phyloP scores from a whole-genome alignment of 2,329 filamentous ascomycete genomes.

The Trichoderma hamatum region DNA sequence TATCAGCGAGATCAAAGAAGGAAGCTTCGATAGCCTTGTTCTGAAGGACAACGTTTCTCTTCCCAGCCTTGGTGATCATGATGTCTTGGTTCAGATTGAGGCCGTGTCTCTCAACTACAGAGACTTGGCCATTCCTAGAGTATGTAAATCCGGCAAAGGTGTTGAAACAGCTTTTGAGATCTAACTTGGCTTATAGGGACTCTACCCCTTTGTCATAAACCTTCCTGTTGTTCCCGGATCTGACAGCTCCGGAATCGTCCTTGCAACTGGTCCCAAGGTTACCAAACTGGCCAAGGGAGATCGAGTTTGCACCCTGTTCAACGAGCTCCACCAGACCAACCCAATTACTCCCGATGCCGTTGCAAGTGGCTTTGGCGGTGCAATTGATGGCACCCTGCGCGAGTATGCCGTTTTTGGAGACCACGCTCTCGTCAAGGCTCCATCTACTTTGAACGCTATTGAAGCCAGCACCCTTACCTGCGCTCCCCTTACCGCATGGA shows the following conservation, averaged over 20 bases:
- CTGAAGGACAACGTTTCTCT: neutral
- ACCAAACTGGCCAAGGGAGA: slow-evolving; percentile 55
- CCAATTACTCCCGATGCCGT: slow-evolving; percentile 38
- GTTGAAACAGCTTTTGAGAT: neutral
- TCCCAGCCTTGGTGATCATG: neutral
- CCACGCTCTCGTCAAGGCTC: slow-evolving; percentile 64
- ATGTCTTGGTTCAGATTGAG: slow-evolving; percentile 31
- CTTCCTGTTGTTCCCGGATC: slow-evolving; percentile 41
- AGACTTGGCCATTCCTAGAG: slow-evolving; percentile 29
- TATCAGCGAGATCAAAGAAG: neutral
- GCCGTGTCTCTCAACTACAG: slow-evolving; percentile 34
- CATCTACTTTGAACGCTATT: slow-evolving; percentile 49
- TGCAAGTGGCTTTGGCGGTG: slow-evolving; percentile 33
- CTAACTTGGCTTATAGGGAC: neutral
- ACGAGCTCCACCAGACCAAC: slow-evolving; percentile 32
- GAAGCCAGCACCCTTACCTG: slow-evolving; percentile 56
- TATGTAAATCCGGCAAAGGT: neutral
- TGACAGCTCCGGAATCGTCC: slow-evolving; percentile 56
- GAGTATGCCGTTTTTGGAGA: slow-evolving; percentile 38
- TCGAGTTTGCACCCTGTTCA: slow-evolving; percentile 47
- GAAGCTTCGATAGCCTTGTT: neutral
- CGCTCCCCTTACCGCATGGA: slow-evolving; percentile 60
- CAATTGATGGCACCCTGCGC: slow-evolving; percentile 39
- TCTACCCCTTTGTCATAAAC: slow-evolving; percentile 32
- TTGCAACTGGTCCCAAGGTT: slow-evolving; percentile 51